Evolutionary conservation across 1,284 basidiomycete genomes (phyloP), one percentile per base, ranked within the genome.

Genomic region (Ustilago crameri): DNA sequence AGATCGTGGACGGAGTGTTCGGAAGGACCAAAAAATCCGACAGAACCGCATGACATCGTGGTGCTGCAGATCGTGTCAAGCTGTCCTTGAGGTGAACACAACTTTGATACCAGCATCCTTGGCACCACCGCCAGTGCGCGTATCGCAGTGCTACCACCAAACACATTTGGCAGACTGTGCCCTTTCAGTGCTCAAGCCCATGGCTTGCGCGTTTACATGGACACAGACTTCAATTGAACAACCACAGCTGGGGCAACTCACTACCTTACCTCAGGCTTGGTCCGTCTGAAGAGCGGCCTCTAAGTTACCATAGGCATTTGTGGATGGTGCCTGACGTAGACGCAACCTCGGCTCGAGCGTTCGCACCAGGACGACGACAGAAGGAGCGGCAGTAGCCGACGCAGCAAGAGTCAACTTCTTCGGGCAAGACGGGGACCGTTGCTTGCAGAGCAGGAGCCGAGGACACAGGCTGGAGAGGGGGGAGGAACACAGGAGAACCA

Each of bases 241-340:
- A n/a, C n/a, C 5, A 30, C 30, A 30, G 30, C 30, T 7, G 30
- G 30, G 12, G 5, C 30, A 30, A 37, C 35, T 17, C 35, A 37
- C 32, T 34, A 9, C 32, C 32, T 37, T 14, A 37, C 35, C 14
- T n/a, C 35, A 37, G 35, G 17, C 8, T 5, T 17, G 12, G n/a
- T n/a, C 35, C 35, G 5, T 7, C 14, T 37, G 8, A 15, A 14
- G 9, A 17, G 9, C 35, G n/a, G 5, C 35, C 12, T n/a, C n/a
- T n/a, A n/a, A n/a, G n/a, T n/a, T n/a, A n/a, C n/a, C n/a, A n/a
- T n/a, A n/a, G n/a, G n/a, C n/a, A n/a, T n/a, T n/a, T n/a, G 17
- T 37, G 12, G 12, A 17, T 37, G 14, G 35, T 17, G 12, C 18
- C 61, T 64, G 62, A 64, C 62, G 54, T 58, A 48, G 62, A 64